phyloP scores from a whole-genome alignment of 2,329 filamentous ascomycete species.

The Aspergillus fijiensis region DNA sequence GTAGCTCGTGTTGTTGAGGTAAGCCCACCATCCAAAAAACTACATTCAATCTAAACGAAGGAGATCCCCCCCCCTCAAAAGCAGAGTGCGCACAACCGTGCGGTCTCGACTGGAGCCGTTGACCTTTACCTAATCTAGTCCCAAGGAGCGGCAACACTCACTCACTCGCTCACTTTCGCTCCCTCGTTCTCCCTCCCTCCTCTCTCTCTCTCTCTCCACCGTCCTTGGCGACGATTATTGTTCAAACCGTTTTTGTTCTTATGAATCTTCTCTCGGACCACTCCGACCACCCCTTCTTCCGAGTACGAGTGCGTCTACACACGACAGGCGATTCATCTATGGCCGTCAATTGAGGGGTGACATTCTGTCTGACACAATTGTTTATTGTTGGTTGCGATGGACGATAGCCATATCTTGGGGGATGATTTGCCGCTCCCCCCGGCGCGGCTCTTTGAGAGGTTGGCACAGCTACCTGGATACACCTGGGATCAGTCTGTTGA shows the following conservation, averaged over 20 bases:
- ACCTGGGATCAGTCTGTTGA: slow-evolving; percentile 67
- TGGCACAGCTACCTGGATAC: slow-evolving; percentile 71
- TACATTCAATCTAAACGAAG: background rate
- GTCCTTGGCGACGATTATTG: slow-evolving; percentile 21
- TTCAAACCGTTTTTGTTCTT: slow-evolving; percentile 23
- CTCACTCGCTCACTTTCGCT: background rate
- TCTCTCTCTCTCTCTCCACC: slow-evolving; percentile 12
- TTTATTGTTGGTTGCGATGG: slow-evolving; percentile 29
- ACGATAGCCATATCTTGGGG: slow-evolving; percentile 40
- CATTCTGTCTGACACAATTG: slow-evolving; percentile 15
- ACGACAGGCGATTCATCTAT: slow-evolving; percentile 17
- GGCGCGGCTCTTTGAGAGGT: slow-evolving; percentile 67
- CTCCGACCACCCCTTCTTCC: slow-evolving; percentile 11
- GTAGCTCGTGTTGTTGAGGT: background rate
- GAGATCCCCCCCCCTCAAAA: background rate
- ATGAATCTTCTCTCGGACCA: slow-evolving; percentile 20
- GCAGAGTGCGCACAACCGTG: background rate
- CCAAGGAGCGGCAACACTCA: background rate
- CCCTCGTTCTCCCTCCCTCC: slow-evolving; percentile 1
- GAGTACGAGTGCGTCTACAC: slow-evolving; percentile 10
- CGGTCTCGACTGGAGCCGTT: background rate
- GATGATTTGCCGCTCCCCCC: slow-evolving; percentile 58
- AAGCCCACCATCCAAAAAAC: background rate
- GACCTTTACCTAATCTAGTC: background rate
- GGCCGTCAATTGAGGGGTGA: slow-evolving; percentile 21